Base-by-base conservation (phyloP, 176 grass and related monocot species). In the Neostapfia colusana region DNA sequence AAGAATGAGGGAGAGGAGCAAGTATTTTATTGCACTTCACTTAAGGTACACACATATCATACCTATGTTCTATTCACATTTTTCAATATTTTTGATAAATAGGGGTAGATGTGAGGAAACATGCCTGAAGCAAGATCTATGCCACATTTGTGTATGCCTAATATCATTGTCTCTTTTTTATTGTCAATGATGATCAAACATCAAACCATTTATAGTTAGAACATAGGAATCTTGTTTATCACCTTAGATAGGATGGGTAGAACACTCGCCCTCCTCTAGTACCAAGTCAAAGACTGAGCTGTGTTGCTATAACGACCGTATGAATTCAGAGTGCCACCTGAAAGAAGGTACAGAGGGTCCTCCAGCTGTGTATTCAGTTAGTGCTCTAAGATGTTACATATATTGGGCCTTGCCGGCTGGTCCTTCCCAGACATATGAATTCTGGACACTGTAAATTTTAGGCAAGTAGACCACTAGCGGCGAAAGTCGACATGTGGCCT, bases 21-120 rank as follows among this genome's bases (percentile, higher is more conserved):
- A 83, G 13, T 46, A 86, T 89, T 97, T 93, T 83, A 93, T 97
- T 79, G 94, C 91, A 73, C 94, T 97, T 92, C 95, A 98, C 43
- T 86, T 97, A 74, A 93, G 95, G 95, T 93, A 85, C 56, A 42
- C 35, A 50, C 27, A 61, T 24, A 34, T 73, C 37, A 62, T 62
- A 3, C 18, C 72, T 10, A 1, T 65, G 38, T 44, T 82, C 31
- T 10, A 24, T 11, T 67, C 23, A 8, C 63, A 86, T 69, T 28
- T 66, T 67, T 38, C 1, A 55, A 50, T 60, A 65, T 64, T 56
- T 17, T 79, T 85, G 68, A 43, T 25, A 40, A 45, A 21, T 54
- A 51, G 20, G 20, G 20, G 4, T 25, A 57, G 8, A 24, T 75
- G 36, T 69, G 43, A 86, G 63, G 37, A 75, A 42, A 38, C 38